A percentile compares a stretch with the other conserved stretches of the same genome.
Conservation (phyloP, 2,329 filamentous ascomycete species). For the Colletotrichum zoysiae region DNA sequence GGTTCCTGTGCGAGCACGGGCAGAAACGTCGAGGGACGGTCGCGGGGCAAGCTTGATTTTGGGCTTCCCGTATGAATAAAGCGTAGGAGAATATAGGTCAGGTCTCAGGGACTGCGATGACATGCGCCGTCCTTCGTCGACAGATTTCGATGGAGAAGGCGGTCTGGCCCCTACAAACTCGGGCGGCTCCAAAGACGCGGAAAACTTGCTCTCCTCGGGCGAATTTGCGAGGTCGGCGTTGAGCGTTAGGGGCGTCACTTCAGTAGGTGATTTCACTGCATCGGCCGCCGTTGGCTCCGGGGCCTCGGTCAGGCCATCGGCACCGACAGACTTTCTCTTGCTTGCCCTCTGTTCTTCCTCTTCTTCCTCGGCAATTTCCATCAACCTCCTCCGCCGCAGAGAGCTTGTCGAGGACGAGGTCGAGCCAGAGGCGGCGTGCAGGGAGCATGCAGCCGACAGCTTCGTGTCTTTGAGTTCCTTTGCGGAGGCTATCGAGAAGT, state of each 20-base stretch:
- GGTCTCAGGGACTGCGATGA: slow-evolving; percentile 66
- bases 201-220: slow-evolving; percentile 64
- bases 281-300: slow-evolving; percentile 46
- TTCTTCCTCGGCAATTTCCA: slow-evolving; percentile 94
- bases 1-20: slow-evolving; percentile 67
- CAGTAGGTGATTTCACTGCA: slow-evolving; percentile 49
- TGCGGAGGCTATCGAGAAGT: slow-evolving; percentile 79
- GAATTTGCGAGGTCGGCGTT: slow-evolving; percentile 65
- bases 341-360: slow-evolving; percentile 77
- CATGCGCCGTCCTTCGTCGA: slow-evolving; percentile 59
- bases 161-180: slow-evolving; percentile 64
- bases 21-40: slow-evolving; percentile 76
- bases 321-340: slow-evolving; percentile 69
- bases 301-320: slow-evolving; percentile 52
- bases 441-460: slow-evolving; percentile 87
- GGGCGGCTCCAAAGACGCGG: slow-evolving; percentile 63
- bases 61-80: slow-evolving; percentile 71
- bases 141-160: slow-evolving; percentile 58
- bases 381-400: slow-evolving; percentile 79
- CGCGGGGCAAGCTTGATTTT: slow-evolving; percentile 93
- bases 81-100: slow-evolving; percentile 63
- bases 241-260: slow-evolving; percentile 59
- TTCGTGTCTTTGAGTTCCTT: slow-evolving; percentile 89
- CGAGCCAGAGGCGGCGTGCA: slow-evolving; percentile 89
- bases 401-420: slow-evolving; percentile 88